Percentiles rank a stretch among this genome's conserved stretches.
Evolutionary conservation across 306 rosid genomes (phyloP).

Genomic region (barrel medic (Medicago truncatula)): DNA sequence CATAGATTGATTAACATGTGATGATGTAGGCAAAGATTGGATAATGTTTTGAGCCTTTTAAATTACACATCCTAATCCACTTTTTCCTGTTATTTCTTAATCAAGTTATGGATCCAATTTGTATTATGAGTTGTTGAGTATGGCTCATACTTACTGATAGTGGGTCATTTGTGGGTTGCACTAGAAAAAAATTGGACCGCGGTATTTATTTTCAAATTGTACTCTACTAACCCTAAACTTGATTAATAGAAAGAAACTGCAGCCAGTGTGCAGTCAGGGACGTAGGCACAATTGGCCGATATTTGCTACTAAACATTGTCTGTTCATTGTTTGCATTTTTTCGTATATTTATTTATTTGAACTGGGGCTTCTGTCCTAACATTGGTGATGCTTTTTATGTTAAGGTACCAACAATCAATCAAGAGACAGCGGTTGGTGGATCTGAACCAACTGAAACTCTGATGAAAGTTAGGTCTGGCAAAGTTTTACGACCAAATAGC

Average conservation of each 20-base stretch:
- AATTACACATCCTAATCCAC: neutral
- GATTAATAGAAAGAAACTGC: neutral
- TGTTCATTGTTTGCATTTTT: too few relatives aligned
- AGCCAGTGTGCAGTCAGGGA: neutral
- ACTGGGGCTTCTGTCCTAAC: neutral
- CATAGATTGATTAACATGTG: neutral
- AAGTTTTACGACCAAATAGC: conserved; percentile 62
- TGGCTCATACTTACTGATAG: too few relatives aligned
- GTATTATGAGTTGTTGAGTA: neutral
- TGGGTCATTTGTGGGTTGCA: neutral
- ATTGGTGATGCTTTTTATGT: conserved; percentile 36
- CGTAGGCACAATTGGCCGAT: neutral
- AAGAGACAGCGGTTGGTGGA: conserved; percentile 67
- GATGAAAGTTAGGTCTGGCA: conserved; percentile 61
- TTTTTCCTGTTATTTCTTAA: neutral
- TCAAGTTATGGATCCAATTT: conserved; percentile 4
- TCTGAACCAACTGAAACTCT: conserved; percentile 70
- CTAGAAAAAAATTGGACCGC: neutral
- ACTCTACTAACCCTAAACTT: neutral
- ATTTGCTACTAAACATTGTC: neutral
- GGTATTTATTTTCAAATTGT: too few relatives aligned
- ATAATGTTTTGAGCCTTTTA: neutral
- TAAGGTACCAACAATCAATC: conserved; percentile 78
- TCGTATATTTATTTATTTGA: neutral
- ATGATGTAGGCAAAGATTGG: neutral